Conservation (phyloP, 805 yeast genomes). For the Zygoascus bituminiphila region DNA sequence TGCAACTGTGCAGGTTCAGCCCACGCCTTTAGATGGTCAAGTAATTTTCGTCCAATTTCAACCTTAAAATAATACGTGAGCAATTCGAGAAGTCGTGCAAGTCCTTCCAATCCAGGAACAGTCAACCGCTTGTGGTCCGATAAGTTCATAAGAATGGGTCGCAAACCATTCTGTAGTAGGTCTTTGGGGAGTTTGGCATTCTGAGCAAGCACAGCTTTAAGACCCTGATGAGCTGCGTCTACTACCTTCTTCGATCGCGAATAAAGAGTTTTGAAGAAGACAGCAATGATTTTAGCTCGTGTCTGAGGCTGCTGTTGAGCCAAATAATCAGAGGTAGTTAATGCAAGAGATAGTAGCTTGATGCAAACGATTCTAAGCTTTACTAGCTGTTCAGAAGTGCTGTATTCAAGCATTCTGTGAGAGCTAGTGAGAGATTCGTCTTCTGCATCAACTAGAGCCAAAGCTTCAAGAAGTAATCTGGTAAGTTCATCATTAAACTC, state of each 20-base stretch:
- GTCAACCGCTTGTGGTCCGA: conserved; percentile 90
- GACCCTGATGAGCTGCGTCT: conserved; percentile 86
- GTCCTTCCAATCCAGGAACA: conserved; percentile 82
- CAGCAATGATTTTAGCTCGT: conserved; percentile 79
- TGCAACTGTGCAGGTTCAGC: conserved; percentile 76
- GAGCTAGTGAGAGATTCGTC: conserved; percentile 90
- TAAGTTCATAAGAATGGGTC: conserved; percentile 91
- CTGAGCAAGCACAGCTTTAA: conserved; percentile 73
- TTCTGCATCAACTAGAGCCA: conserved; percentile 94
- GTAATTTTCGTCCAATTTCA: conserved; percentile 85
- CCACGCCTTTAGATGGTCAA: conserved; percentile 95
- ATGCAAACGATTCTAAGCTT: conserved; percentile 88
- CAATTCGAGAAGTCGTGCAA: conserved; percentile 77
- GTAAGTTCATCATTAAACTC: conserved; percentile 84
- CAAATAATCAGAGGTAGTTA: conserved; percentile 77
- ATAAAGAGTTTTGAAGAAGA: conserved; percentile 87
- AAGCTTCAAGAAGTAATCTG: conserved; percentile 77
- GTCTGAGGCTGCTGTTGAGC: conserved; percentile 53
- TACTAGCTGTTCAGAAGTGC: conserved; percentile 81
- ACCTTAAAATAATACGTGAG: conserved; percentile 90
- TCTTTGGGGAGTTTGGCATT: conserved; percentile 90
- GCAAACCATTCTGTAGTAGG: conserved; percentile 83
- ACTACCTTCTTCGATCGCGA: conserved; percentile 79
- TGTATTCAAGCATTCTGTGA: conserved; percentile 74
- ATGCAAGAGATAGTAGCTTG: conserved; percentile 67